Evolutionary conservation across 805 yeast species (phyloP).

Genomic region (Phaffomyces thermotolerans): DNA sequence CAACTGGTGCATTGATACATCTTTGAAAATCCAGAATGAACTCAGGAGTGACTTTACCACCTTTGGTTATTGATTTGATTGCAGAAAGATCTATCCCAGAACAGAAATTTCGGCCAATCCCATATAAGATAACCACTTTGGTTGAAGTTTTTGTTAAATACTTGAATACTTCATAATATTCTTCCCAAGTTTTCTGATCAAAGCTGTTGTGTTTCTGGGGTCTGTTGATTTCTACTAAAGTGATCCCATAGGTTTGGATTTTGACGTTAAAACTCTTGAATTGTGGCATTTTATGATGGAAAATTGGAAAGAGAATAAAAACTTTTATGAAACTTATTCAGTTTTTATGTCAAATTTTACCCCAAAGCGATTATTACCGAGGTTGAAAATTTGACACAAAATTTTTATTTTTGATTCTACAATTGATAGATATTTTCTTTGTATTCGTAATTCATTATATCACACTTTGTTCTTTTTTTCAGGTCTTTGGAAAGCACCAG

Average conservation of each 20-base stretch:
- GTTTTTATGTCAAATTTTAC: not conserved
- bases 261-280: slow-evolving; percentile 17
- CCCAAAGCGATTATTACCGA: not conserved
- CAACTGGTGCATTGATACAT: slow-evolving; percentile 40
- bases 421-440: too few species aligned
- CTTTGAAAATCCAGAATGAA: slow-evolving; percentile 53
- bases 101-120: slow-evolving; percentile 48
- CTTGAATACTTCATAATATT: slow-evolving; percentile 42
- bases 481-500: slow-evolving; percentile 25
- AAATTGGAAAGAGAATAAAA: not conserved
- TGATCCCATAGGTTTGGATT: slow-evolving; percentile 27
- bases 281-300: not conserved
- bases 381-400: too few species aligned
- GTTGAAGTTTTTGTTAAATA: slow-evolving; percentile 37
- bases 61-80: slow-evolving; percentile 11
- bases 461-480: slow-evolving; percentile 12
- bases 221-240: slow-evolving; percentile 45
- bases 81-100: slow-evolving; percentile 57
- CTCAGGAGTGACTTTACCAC: slow-evolving; percentile 21
- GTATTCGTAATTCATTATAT: too few species aligned
- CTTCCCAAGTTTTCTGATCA: slow-evolving; percentile 46
- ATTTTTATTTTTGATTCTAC: slow-evolving; percentile 6
- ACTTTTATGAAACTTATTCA: not conserved
- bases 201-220: slow-evolving; percentile 56
- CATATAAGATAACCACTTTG: slow-evolving; percentile 50